These are phyloP conservation scores for Salvia miltiorrhiza DNA, from an alignment of 257 asterid genomes.

Conservation along the genomic window DNA sequence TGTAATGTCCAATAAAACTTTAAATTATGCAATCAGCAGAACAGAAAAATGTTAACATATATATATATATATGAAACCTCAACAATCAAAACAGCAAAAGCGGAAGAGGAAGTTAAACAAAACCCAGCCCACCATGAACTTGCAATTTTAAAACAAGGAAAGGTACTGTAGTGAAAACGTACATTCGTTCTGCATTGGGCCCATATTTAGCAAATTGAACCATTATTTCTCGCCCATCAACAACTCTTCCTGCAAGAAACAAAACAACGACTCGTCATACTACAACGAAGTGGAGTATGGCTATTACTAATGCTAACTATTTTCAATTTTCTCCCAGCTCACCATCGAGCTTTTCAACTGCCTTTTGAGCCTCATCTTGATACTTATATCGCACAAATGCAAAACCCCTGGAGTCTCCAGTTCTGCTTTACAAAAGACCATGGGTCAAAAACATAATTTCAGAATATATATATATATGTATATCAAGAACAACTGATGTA, in stretches of 20 bases:
- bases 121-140: neutral
- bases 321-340: conserved; percentile 7
- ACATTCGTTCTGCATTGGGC: conserved; percentile 96
- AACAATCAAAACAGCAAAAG: neutral
- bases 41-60: neutral
- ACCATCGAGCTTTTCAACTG: conserved; percentile 97
- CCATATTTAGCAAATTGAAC: conserved; percentile 98
- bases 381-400: conserved; percentile 95
- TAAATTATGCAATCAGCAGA: neutral
- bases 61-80: neutral
- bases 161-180: neutral
- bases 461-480: neutral
- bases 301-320: neutral
- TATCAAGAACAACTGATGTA: too few species aligned
- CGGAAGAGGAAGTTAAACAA: neutral
- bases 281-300: neutral
- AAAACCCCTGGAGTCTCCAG: conserved; percentile 98
- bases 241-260: conserved; percentile 61
- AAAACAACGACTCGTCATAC: neutral
- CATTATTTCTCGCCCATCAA: conserved; percentile 97
- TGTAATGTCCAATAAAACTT: neutral
- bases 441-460: neutral
- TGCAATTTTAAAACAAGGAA: neutral
- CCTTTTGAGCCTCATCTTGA: conserved; percentile 93
- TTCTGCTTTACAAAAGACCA: conserved; percentile 37